phyloP scores from a whole-genome alignment of 306 rosid species.

The Vigna mungo region DNA sequence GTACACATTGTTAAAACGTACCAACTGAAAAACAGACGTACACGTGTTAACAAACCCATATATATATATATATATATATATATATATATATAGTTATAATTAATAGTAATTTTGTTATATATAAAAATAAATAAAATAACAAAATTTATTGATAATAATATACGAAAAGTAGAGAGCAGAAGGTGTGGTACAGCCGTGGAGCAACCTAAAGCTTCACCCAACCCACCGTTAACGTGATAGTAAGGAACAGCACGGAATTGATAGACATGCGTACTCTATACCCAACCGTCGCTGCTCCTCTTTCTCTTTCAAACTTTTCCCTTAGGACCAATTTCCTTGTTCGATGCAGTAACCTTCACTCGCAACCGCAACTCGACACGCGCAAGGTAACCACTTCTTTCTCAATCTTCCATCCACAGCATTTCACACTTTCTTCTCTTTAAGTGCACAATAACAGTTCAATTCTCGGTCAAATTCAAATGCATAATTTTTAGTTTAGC shows the following conservation, averaged over 20 bases:
- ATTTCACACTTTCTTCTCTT: neutral
- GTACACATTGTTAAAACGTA: no score
- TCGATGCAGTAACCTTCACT: conserved; percentile 50
- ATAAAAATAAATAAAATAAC: no score
- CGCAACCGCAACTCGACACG: conserved; percentile 44
- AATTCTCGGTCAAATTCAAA: neutral
- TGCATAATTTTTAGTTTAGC: neutral
- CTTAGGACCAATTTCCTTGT: conserved; percentile 43
- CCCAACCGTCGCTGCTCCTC: conserved; percentile 51
- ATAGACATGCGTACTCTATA: conserved; percentile 49
- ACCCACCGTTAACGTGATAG: neutral
- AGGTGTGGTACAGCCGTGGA: no score
- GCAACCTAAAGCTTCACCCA: neutral
- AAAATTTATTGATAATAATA: no score
- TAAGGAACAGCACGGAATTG: neutral
- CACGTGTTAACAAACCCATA: no score
- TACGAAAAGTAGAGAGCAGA: neutral
- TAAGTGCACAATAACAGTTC: neutral
- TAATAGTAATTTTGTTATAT: no score
- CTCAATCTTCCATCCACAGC: neutral
- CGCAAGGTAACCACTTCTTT: conserved; percentile 59
- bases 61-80: no score
- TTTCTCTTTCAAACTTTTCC: conserved; percentile 43
- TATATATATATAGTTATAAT: no score
- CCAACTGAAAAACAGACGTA: no score